Base-by-base conservation (phyloP, 2,329 filamentous ascomycete species). In the Pyrenophora graminea region DNA sequence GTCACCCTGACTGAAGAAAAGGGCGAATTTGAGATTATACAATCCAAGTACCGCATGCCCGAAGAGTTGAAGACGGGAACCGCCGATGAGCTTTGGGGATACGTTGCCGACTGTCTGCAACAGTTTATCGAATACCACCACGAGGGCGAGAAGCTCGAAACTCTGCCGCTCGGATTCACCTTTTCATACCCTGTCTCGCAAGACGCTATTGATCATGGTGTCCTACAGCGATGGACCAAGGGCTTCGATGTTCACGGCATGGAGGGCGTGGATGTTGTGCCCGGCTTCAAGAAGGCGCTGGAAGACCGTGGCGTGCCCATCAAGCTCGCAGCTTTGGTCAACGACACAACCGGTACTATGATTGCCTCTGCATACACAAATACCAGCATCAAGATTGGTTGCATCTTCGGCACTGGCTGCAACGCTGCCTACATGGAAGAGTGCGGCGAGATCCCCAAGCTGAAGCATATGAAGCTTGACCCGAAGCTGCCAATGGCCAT, bases 341-440 rank as follows among this genome's bases (percentile, higher is more conserved):
- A 99, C 74, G 94, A 99, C 74, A 99, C 94, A 40, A 97, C 93
- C 15, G 94, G 94, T 66, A 99, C 94, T 27, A 80, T 99, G 67
- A 96, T 99, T 68, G 94, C 94, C 55, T 97, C 93, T 21, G 88
- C 91, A 25, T 99, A 99, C 77, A 97, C 93, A n/a, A 92, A 99
- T 71, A 79, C 87, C 39, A 85, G 87, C 63, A 95, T 97, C 84
- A 91, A 86, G 77, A 94, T 97, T 67, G 94, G 94, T 48, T 97
- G 93, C 76, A 99, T 99, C 71, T 99, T 99, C 68, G 94, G 94
- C 65, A 99, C 94, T 10, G 94, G 94, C 53, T 97, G 94, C 79
- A 99, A 99, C 69, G 94, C 93, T 34, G 94, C 94, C 33, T 99
- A 99, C 79, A 96, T 99, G 89, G 94, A 99, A 76, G 78, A 95